Base-by-base conservation (phyloP, 257 asterid genomes). In the Jaltomata sinuosa region DNA sequence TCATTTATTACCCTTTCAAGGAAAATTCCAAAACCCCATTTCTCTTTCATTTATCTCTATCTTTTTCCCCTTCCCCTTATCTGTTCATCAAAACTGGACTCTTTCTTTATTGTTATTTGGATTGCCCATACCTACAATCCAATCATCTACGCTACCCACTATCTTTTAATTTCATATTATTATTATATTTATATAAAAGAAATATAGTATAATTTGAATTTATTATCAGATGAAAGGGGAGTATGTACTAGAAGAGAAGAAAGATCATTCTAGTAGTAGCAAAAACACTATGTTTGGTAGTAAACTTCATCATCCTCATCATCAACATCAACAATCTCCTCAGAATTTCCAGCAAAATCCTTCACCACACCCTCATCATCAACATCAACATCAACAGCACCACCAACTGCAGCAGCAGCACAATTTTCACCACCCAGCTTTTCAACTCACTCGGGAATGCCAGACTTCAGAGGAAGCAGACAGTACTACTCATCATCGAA, bases 211-310 rank as follows among this genome's bases (percentile, higher is more conserved):
- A 59, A 11, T 59, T 53, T 53, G 8, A 50, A 8, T 45, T 80
- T 36, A 38, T 29, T 62, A 59, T 29, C 55, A 42, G 25, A 92
- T 92, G 95, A 92, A 93, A 84, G 84, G 93, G 18, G 92, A 90
- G 71, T 83, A 84, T 59, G 84, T 67, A 31, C 89, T 88, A 83
- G 93, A 90, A 36, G 86, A 88, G 32, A 82, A 84, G 4, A 86
- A 82, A 79, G 83, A 84, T 79, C 83, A 79, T 31, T 84, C 86
- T 62, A 71, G 49, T 31, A 31, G n/a, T 11, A 21, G 19, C 80
- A 54, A 27, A 31, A 57, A 47, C 76, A 83, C 15, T 79, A 92
- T 93, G 94, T 90, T 91, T 87, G 88, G 81, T 2, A 77, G 81
- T 2, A 77, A 77, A 77, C 61, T 77, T 27, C 81, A 47, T 22